These are phyloP conservation scores for Hygrocybe coccinea DNA, from an alignment of 768 basidiomycete genomes.

Conservation along the genomic window DNA sequence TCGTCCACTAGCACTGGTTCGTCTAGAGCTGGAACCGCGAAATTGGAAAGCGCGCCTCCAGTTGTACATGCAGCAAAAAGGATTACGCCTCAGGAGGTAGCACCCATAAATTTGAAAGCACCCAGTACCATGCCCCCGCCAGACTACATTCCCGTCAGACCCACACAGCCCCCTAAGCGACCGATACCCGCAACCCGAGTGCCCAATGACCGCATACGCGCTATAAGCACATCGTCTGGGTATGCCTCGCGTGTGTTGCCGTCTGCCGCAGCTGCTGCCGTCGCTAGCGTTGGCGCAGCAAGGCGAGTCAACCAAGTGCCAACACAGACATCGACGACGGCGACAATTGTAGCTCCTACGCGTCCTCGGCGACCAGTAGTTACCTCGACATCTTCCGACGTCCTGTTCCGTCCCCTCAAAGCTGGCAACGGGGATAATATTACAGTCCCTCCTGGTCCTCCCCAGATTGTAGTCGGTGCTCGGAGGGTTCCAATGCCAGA, in stretches of 20 bases:
- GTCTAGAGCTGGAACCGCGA: not conserved
- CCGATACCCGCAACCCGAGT: constrained; percentile 9
- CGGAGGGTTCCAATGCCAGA: constrained; percentile 1
- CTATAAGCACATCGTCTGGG: constrained; percentile 6
- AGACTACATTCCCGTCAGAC: constrained; percentile 27
- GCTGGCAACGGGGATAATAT: not conserved
- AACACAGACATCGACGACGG: not conserved
- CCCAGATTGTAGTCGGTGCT: not conserved
- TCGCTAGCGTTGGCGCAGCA: not conserved
- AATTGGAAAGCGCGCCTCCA: constrained; percentile 17
- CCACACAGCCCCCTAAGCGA: constrained; percentile 16
- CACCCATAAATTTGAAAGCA: not conserved
- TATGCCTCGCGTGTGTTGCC: constrained; percentile 4
- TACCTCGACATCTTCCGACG: not conserved
- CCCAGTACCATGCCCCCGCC: constrained; percentile 22
- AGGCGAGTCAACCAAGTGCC: constrained; percentile 12
- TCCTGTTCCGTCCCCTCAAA: not conserved
- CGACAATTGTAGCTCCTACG: not conserved
- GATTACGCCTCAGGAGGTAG: not conserved
- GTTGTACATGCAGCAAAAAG: not conserved
- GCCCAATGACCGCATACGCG: constrained; percentile 10
- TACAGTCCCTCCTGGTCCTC: not conserved
- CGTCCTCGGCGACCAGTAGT: not conserved
- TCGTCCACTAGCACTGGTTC: constrained; percentile 7
- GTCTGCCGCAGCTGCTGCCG: not conserved